Conservation (phyloP, 768 basidiomycete genomes). For the Suillus decipiens region DNA sequence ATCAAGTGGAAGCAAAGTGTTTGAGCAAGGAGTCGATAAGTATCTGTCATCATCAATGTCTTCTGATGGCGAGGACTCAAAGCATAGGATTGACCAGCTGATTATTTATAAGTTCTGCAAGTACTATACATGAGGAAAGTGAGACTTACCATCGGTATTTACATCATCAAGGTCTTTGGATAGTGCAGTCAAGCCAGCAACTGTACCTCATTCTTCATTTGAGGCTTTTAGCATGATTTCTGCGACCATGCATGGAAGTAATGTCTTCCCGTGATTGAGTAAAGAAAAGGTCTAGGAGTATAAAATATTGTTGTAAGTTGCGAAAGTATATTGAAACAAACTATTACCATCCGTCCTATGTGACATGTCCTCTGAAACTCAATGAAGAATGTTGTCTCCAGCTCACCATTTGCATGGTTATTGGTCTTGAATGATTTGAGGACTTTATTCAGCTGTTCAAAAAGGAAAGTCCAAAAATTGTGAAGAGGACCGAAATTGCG, state of each 20-base stretch:
- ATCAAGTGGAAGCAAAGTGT: slow-evolving; percentile 2
- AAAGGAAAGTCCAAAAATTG: slow-evolving; percentile 40
- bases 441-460: slow-evolving; percentile 38
- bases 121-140: not conserved
- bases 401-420: slow-evolving; percentile 30
- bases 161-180: slow-evolving; percentile 25
- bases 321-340: not conserved
- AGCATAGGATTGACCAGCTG: slow-evolving; percentile 7
- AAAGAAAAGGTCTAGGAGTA: not conserved
- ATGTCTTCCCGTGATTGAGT: slow-evolving; percentile 1
- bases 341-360: slow-evolving; percentile 2
- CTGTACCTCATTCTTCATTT: slow-evolving; percentile 27
- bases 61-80: slow-evolving; percentile 11
- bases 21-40: not conserved
- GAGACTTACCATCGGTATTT: slow-evolving; percentile 22
- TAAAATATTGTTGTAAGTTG: too few relatives aligned
- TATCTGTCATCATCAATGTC: not conserved
- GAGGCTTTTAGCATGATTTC: slow-evolving; percentile 19
- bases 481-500: slow-evolving; percentile 38
- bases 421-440: slow-evolving; percentile 37
- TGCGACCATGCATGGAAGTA: not conserved
- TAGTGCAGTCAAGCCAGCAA: slow-evolving; percentile 16
- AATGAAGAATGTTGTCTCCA: slow-evolving; percentile 27
- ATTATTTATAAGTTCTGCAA: not conserved
- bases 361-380: slow-evolving; percentile 24